Percentiles rank a stretch among this genome's conserved stretches.
These are phyloP conservation scores for Kluyveromyces siamensis DNA, from an alignment of 805 yeast genomes.

Conservation along the genomic window DNA sequence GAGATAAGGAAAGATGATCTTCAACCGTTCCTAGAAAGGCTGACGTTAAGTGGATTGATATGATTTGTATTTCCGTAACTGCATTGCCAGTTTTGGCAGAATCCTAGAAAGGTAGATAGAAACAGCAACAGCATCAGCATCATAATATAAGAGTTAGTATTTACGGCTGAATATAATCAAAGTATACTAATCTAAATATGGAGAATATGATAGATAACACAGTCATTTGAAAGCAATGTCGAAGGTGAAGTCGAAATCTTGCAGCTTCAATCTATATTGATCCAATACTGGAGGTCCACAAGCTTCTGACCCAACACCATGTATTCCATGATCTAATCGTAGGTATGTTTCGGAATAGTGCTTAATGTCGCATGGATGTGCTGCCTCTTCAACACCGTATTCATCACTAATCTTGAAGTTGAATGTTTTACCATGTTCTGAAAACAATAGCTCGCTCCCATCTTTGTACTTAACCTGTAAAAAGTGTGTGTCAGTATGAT, in stretches of 20 bases:
- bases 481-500: background rate
- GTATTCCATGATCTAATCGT: background rate
- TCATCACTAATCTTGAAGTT: background rate
- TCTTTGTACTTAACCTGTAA: background rate
- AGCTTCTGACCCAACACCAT: background rate
- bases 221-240: background rate
- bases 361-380: background rate
- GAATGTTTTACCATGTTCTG: background rate
- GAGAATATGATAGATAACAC: background rate
- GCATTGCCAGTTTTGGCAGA: too few relatives aligned
- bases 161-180: too few relatives aligned
- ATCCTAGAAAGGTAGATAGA: too few relatives aligned
- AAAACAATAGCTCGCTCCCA: background rate
- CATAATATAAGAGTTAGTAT: too few relatives aligned
- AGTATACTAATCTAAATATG: too few relatives aligned
- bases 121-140: too few relatives aligned
- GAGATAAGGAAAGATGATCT: constrained; percentile 85
- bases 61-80: constrained; percentile 7
- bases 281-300: background rate
- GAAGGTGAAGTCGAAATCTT: background rate
- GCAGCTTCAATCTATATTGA: background rate
- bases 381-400: background rate
- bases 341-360: background rate
- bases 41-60: constrained; percentile 66
- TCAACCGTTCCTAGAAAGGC: constrained; percentile 73